Percentiles rank a stretch among this genome's conserved stretches.
phyloP scores from a whole-genome alignment of 768 basidiomycete species.

The Boletellus ananas region DNA sequence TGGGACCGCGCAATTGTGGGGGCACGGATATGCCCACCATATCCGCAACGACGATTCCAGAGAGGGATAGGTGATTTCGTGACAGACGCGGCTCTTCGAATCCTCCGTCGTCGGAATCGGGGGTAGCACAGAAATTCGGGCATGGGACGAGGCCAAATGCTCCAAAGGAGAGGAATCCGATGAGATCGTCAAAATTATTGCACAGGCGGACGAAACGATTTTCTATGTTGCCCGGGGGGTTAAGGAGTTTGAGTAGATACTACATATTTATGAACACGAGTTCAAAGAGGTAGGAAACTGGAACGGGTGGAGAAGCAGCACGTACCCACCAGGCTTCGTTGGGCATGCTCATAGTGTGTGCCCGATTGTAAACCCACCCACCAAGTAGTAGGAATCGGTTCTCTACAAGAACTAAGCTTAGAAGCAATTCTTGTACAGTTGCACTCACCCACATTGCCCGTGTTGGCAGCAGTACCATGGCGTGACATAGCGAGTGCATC shows the following conservation, averaged over 20 bases:
- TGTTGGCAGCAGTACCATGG: conserved; percentile 8
- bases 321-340: conserved; percentile 34
- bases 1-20: neutral
- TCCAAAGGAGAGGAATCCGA: conserved; percentile 27
- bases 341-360: conserved; percentile 17
- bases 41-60: conserved; percentile 19
- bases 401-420: neutral
- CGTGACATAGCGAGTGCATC: conserved; percentile 19
- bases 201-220: conserved; percentile 31
- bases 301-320: neutral
- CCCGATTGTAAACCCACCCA: conserved; percentile 31
- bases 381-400: conserved; percentile 25
- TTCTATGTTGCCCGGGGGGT: conserved; percentile 21
- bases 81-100: neutral
- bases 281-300: neutral
- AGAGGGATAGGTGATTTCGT: conserved; percentile 21
- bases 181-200: conserved; percentile 28
- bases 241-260: conserved; percentile 3
- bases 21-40: conserved; percentile 7
- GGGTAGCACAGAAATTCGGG: conserved; percentile 17
- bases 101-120: neutral
- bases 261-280: neutral
- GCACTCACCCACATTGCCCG: conserved; percentile 7
- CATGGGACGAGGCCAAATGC: conserved; percentile 16
- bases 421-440: neutral